Evolutionary conservation across 2,329 filamentous ascomycete species (phyloP), one percentile per base, ranked within the genome.

Genomic region (Exophiala xenobiotica): DNA sequence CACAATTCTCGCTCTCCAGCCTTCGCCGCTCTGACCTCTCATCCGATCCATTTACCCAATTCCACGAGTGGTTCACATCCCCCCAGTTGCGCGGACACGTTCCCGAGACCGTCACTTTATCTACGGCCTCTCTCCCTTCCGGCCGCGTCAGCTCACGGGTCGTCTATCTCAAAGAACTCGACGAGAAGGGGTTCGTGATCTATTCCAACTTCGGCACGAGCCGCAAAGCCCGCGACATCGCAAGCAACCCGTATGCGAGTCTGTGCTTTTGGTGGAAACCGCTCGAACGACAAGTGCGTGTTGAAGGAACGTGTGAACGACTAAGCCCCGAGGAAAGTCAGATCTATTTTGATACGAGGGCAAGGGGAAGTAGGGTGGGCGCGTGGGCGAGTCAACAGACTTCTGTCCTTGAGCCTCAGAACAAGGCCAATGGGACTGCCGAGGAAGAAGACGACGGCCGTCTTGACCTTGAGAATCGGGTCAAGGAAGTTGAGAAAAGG

Each of bases 161-260:
- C 61, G 90, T 99, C 29, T 99, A 97, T 72, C 79, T 99, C 60
- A 99, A 99, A 73, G 93, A 97, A 75, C 82, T 97, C 19, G 91
- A 97, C 69, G 70, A 76, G 47, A 63, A 70, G 4, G 90, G 91
- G 12, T 99, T 95, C 71, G 90, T 97, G 37, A 78, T 99, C 42
- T 99, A 97, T 77, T 87, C 83, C 65, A 99, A 99, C 70, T 92
- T 91, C 75, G 90, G 83, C 54, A 93, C 88, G 0, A 88, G 83
- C 53, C 73, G 79, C 22, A 83, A 85, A 55, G 81, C 84, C 0
- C 65, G 72, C 43, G 89, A 96, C 67, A 73, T 93, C 5, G 77
- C 74, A 18, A 77, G 72, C 3, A 99, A 97, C 69, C 80, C 81
- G 22, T 86, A 87, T 73, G 92, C 88, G 0, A 83, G 84, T 41